Percentiles rank a stretch among this genome's conserved stretches.
These are phyloP conservation scores for Ochromonas danica DNA, from an alignment of 108 stramenopile genomes.

Conservation along the genomic window DNA sequence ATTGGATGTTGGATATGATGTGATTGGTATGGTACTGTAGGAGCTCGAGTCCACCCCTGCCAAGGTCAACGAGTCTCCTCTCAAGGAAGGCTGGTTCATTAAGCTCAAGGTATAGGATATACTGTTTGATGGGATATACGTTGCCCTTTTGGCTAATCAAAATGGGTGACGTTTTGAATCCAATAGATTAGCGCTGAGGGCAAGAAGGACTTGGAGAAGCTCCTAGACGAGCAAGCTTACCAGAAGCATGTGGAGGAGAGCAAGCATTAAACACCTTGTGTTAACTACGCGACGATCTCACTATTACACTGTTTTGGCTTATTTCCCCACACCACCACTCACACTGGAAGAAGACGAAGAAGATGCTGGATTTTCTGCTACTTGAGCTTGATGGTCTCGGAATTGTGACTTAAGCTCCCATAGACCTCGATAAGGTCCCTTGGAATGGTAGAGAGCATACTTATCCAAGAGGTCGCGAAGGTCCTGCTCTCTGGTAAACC, in stretches of 20 bases:
- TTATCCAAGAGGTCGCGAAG: neutral
- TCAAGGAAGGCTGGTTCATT: slow-evolving; percentile 83
- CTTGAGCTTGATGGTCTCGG: too few relatives aligned
- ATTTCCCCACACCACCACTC: too few relatives aligned
- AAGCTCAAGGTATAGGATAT: slow-evolving; percentile 49
- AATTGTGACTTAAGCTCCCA: neutral
- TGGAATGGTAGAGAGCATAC: neutral
- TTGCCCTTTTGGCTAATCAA: slow-evolving; percentile 52
- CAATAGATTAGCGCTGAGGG: neutral
- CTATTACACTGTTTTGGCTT: too few relatives aligned
- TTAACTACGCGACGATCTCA: too few relatives aligned
- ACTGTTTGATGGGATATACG: neutral
- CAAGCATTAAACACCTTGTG: slow-evolving; percentile 8
- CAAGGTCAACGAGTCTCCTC: slow-evolving; percentile 76
- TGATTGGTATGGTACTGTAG: slow-evolving; percentile 6
- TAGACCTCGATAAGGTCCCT: neutral
- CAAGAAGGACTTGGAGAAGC: slow-evolving; percentile 29
- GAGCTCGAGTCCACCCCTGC: slow-evolving; percentile 70
- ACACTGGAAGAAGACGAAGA: too few relatives aligned
- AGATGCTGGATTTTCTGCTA: too few relatives aligned
- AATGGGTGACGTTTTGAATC: slow-evolving; percentile 54
- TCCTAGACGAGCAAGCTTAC: slow-evolving; percentile 45
- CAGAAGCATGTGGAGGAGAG: slow-evolving; percentile 38
- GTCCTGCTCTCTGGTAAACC: neutral
- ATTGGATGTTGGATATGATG: neutral